Conservation (phyloP, 2,329 filamentous ascomycete species). For the Sclerotiophoma versabilis region DNA sequence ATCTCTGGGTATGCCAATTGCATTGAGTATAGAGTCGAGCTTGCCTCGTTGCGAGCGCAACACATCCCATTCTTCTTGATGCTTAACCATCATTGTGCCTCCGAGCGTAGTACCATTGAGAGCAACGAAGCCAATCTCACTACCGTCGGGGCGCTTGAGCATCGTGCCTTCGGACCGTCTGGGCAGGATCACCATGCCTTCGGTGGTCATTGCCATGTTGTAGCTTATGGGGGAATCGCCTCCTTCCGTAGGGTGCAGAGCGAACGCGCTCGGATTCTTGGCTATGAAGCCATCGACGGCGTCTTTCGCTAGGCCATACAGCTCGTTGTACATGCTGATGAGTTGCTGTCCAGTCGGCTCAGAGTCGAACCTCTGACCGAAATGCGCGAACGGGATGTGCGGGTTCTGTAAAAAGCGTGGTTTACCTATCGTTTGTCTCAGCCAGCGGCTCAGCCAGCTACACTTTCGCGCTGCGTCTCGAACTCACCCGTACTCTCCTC, state of each 20-base stretch:
- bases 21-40: slow-evolving; percentile 54
- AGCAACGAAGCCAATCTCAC: slow-evolving; percentile 54
- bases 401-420: slow-evolving; percentile 25
- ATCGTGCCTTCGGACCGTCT: slow-evolving; percentile 55
- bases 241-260: slow-evolving; percentile 34
- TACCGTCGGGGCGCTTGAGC: slow-evolving; percentile 49
- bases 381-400: slow-evolving; percentile 59
- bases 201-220: slow-evolving; percentile 64
- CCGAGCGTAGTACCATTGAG: slow-evolving; percentile 65
- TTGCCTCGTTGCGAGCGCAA: slow-evolving; percentile 51
- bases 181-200: slow-evolving; percentile 62
- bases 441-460: background rate
- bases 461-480: background rate
- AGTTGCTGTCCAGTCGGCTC: slow-evolving; percentile 50
- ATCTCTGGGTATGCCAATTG: slow-evolving; percentile 43
- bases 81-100: slow-evolving; percentile 66
- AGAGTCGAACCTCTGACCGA: slow-evolving; percentile 51
- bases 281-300: slow-evolving; percentile 52
- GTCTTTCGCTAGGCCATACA: slow-evolving; percentile 44
- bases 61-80: slow-evolving; percentile 60
- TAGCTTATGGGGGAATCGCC: slow-evolving; percentile 61
- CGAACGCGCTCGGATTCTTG: slow-evolving; percentile 41
- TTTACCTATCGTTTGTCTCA: slow-evolving; percentile 16
- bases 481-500: slow-evolving; percentile 4
- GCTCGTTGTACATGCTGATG: slow-evolving; percentile 41